Evolutionary conservation across 495 filamentous ascomycete species (phyloP), one percentile per base, ranked within the genome.

Genomic region (Astrocystis sublimbata): DNA sequence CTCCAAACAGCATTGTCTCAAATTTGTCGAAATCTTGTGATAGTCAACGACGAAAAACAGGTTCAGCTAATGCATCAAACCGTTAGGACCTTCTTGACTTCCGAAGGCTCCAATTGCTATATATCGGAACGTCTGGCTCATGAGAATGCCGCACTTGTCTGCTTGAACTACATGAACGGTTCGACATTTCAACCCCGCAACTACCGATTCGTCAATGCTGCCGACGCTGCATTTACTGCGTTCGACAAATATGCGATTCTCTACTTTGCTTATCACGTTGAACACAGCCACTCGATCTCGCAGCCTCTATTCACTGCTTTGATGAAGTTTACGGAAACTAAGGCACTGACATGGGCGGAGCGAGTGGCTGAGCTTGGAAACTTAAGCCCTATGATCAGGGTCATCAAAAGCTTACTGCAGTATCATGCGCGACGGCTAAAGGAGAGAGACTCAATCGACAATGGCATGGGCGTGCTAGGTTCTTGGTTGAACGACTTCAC

Each of bases 41-140:
- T 58, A 5, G 63, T 69, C 26, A 62, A 69, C 43, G 58, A 60
- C 17, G 49, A 65, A 47, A 31, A 4, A 40, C 23, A 35, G 6
- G 58, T 67, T 3, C 64, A 67, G 13, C 64, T 67, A 28, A 65
- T 70, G 54, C 68, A 70, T 42, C 61, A 65, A 47, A 70, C 68
- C 1, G 68, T 65, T 47, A 71, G 56, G 30, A 65, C 62, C 38
- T 71, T 65, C 43, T 60, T 71, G 9, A 65, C 63, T 0, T 50
- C 55, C 7, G 36, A 64, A 5, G 47, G 61, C 17, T 66, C 62
- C 6, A 58, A 65, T 36, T 45, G 21, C 58, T 49, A 28, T 61
- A 54, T 42, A 61, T 68, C 23, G 42, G 46, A 1, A 50, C 60
- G 6, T 58, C 57, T 5, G 58, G 60, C 62, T 0, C 65, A 68